phyloP scores from a whole-genome alignment of 139 green algal species.

The Chlamydomonas asymmetrica region DNA sequence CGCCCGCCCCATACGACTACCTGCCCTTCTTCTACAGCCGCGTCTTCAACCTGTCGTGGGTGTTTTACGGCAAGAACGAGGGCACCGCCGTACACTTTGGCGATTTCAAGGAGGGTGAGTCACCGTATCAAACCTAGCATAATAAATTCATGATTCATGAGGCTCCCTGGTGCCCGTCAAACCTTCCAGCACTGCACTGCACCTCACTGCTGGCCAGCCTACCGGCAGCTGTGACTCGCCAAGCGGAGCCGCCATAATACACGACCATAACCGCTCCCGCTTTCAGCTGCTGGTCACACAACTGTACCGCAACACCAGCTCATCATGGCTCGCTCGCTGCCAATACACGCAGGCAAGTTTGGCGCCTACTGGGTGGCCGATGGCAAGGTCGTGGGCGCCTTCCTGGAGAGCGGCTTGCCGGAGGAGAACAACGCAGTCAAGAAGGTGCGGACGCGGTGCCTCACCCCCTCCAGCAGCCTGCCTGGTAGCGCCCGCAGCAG shows the following conservation, averaged over 20 bases:
- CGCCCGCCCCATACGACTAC: conserved; percentile 80
- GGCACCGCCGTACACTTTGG: conserved; percentile 61
- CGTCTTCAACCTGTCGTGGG: conserved; percentile 87
- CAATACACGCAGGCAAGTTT: conserved; percentile 68
- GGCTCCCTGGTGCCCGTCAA: background rate
- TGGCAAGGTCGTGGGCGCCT: conserved; percentile 82
- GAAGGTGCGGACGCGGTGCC: conserved; percentile 46
- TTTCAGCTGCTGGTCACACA: background rate
- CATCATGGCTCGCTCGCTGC: background rate
- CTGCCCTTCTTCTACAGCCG: conserved; percentile 94
- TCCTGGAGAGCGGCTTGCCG: conserved; percentile 72
- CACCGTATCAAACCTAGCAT: background rate
- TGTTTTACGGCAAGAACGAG: conserved; percentile 72
- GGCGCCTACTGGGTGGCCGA: conserved; percentile 80
- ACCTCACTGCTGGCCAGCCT: background rate
- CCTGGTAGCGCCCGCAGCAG: too few relatives aligned
- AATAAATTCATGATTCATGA: too few relatives aligned
- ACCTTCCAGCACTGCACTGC: background rate
- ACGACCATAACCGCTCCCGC: background rate
- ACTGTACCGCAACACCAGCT: background rate
- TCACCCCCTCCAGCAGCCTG: background rate
- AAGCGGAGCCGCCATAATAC: background rate
- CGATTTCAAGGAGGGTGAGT: conserved; percentile 23
- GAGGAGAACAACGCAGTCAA: conserved; percentile 81
- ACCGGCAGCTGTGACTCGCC: background rate